Conservation (phyloP, 2,329 filamentous ascomycete genomes). For the Penicillium janthinellum region DNA sequence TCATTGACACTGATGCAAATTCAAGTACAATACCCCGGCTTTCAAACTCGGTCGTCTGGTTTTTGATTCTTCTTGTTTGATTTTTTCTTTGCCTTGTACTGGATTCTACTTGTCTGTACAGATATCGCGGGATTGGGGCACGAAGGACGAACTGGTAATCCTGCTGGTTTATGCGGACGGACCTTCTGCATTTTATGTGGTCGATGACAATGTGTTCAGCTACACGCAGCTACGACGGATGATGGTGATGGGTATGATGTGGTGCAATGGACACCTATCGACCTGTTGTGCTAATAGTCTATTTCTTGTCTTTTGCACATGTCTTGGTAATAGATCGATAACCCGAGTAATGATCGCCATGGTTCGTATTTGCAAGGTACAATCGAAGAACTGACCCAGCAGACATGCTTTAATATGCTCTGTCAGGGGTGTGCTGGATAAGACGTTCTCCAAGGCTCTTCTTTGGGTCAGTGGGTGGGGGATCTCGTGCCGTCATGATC, state of each 20-base stretch:
- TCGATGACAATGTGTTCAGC: not conserved
- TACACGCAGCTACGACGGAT: not conserved
- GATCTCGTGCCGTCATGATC: constrained; percentile 22
- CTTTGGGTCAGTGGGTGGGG: not conserved
- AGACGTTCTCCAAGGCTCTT: no score
- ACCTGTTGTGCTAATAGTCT: not conserved
- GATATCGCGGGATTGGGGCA: constrained; percentile 5
- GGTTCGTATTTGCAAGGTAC: not conserved
- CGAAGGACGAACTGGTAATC: not conserved
- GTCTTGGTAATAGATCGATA: not conserved
- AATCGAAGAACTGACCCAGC: not conserved
- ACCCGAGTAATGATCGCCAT: not conserved
- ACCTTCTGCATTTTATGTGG: not conserved
- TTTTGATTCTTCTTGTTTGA: not conserved
- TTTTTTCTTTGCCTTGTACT: not conserved
- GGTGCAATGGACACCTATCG: not conserved
- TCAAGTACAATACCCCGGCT: constrained; percentile 1
- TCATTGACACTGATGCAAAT: constrained; percentile 2
- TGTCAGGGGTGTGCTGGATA: not conserved
- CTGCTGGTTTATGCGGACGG: not conserved
- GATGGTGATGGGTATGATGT: not conserved
- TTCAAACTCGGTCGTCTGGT: not conserved
- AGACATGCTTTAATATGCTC: not conserved
- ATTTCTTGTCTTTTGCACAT: not conserved
- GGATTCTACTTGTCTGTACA: constrained; percentile 8